phyloP scores from a whole-genome alignment of 2,329 filamentous ascomycete species.

The Pseudocercospora ulei region DNA sequence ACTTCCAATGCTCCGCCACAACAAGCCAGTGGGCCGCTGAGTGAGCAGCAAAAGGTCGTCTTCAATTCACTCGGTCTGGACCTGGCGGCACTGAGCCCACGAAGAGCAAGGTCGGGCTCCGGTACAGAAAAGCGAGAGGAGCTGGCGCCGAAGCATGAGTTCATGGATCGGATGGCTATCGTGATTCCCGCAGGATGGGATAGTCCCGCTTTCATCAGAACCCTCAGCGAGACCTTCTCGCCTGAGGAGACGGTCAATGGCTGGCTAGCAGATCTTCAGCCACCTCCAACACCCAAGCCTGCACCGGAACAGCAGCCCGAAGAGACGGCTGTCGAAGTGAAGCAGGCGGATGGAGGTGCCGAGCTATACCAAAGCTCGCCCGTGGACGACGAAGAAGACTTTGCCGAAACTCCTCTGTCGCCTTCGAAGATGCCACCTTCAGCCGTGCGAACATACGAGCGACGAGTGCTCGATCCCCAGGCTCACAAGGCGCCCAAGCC shows the following conservation, averaged over 20 bases:
- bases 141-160: conserved; percentile 58
- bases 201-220: conserved; percentile 93
- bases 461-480: conserved; percentile 30
- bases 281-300: conserved; percentile 48
- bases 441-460: conserved; percentile 30
- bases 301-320: conserved; percentile 21
- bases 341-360: conserved; percentile 23
- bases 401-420: conserved; percentile 15
- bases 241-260: conserved; percentile 74
- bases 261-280: conserved; percentile 47
- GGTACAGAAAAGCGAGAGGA: conserved; percentile 27
- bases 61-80: conserved; percentile 64
- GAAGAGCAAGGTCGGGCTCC: conserved; percentile 46
- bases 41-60: conserved; percentile 59
- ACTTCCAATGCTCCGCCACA: conserved; percentile 32
- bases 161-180: conserved; percentile 65
- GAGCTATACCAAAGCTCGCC: conserved; percentile 29
- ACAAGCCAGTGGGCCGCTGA: conserved; percentile 27
- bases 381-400: conserved; percentile 21
- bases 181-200: conserved; percentile 96
- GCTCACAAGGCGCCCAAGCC: conserved; percentile 25
- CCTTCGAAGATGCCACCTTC: conserved; percentile 24
- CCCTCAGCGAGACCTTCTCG: conserved; percentile 83
- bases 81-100: conserved; percentile 25
- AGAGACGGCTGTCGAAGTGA: conserved; percentile 12